Evolutionary conservation across 805 yeast species (phyloP).

Genomic region (Lipomyces starkeyi): DNA sequence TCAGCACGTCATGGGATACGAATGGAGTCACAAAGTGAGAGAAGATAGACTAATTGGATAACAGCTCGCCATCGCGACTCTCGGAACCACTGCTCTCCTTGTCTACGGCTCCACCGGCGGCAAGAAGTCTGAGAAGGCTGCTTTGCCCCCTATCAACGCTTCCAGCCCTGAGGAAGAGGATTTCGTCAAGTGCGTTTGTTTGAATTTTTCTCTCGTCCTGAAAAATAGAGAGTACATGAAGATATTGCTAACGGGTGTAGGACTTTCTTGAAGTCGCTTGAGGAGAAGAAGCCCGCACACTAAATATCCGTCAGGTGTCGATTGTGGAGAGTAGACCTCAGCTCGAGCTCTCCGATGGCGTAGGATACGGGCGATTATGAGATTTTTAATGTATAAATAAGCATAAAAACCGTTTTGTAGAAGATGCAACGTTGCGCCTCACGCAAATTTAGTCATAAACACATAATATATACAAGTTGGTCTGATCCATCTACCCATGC

Average conservation of each 20-base stretch:
- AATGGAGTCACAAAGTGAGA: background rate
- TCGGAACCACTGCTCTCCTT: constrained; percentile 67
- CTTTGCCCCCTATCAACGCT: constrained; percentile 75
- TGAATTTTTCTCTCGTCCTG: background rate
- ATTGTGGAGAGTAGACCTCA: background rate
- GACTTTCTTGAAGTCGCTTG: constrained; percentile 34
- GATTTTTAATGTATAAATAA: background rate
- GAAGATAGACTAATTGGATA: background rate
- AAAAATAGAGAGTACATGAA: background rate
- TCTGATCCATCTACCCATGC: background rate
- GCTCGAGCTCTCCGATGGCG: background rate
- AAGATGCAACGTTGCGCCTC: background rate
- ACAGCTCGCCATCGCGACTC: constrained; percentile 78
- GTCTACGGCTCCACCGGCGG: constrained; percentile 72
- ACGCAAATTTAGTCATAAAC: background rate
- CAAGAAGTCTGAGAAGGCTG: constrained; percentile 54
- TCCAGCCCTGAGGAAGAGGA: constrained; percentile 86
- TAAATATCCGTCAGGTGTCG: background rate
- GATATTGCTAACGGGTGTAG: constrained; percentile 7
- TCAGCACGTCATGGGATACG: background rate
- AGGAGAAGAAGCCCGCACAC: constrained; percentile 29
- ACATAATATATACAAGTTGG: background rate
- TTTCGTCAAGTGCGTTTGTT: constrained; percentile 58
- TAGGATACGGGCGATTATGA: background rate
- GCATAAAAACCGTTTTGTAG: background rate